phyloP scores from a whole-genome alignment of 1,284 basidiomycete species.

The Tranzscheliella williamsii region DNA sequence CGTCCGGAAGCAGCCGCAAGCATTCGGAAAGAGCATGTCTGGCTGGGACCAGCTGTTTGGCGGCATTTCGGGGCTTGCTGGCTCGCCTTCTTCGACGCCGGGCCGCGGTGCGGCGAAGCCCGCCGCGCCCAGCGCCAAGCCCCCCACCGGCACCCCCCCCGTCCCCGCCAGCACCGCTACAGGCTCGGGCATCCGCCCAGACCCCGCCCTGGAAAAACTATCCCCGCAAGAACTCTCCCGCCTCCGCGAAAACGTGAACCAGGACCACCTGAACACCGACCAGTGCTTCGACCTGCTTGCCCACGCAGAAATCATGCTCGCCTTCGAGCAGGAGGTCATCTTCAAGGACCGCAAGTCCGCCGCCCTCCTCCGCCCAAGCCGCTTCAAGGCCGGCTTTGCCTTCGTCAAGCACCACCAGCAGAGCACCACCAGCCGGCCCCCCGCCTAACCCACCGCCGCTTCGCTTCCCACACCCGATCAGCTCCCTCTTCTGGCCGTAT shows the following conservation, averaged over 20 bases:
- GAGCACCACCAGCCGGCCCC: too few relatives aligned
- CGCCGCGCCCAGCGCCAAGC: not conserved
- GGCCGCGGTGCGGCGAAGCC: conserved; percentile 8
- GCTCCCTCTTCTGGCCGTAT: too few relatives aligned
- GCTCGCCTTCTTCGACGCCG: conserved; percentile 5
- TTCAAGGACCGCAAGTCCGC: conserved; percentile 14
- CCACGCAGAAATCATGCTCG: conserved; percentile 41
- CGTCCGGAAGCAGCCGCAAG: not conserved
- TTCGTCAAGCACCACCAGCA: conserved; percentile 1
- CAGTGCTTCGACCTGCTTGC: conserved; percentile 41
- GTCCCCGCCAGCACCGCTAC: not conserved
- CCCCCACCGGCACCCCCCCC: not conserved
- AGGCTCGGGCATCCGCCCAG: conserved; percentile 17
- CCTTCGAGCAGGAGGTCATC: conserved; percentile 26
- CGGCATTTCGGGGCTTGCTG: conserved; percentile 9
- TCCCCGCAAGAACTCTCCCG: conserved; percentile 5
- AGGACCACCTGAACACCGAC: conserved; percentile 16
- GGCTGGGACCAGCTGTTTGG: conserved; percentile 43
- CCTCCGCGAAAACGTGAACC: conserved; percentile 1
- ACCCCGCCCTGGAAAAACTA: conserved; percentile 15
- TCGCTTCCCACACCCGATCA: too few relatives aligned
- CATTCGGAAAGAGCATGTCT: conserved; percentile 36
- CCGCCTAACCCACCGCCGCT: too few relatives aligned
- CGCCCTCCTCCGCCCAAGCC: conserved; percentile 4
- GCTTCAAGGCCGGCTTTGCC: conserved; percentile 11